These are phyloP conservation scores for Termitomyces sp. DNA, from an alignment of 768 basidiomycete species.

Conservation along the genomic window DNA sequence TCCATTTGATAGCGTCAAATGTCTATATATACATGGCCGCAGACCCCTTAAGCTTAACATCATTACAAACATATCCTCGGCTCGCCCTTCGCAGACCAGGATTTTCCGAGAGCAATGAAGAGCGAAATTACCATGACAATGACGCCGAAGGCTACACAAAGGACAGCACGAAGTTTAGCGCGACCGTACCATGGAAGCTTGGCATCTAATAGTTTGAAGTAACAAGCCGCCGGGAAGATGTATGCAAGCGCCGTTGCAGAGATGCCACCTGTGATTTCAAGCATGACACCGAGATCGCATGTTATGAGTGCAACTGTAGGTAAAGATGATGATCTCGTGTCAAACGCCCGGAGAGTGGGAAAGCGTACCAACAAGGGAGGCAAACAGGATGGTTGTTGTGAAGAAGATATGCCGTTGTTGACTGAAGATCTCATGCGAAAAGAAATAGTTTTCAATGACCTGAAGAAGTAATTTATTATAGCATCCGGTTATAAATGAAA, in stretches of 20 bases:
- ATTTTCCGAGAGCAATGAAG: slow-evolving; percentile 72
- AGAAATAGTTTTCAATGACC: slow-evolving; percentile 97
- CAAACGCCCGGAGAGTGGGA: neutral
- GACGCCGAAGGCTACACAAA: slow-evolving; percentile 72
- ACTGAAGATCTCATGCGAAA: slow-evolving; percentile 82
- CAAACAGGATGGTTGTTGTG: slow-evolving; percentile 79
- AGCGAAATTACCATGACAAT: slow-evolving; percentile 79
- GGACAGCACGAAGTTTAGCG: slow-evolving; percentile 70
- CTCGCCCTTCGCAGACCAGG: slow-evolving; percentile 71
- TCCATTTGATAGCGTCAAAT: neutral
- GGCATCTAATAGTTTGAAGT: slow-evolving; percentile 67
- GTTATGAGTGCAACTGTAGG: slow-evolving; percentile 81
- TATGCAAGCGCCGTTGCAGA: slow-evolving; percentile 90
- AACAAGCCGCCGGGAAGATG: slow-evolving; percentile 89
- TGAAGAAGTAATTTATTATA: slow-evolving; percentile 25
- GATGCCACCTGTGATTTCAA: slow-evolving; percentile 98
- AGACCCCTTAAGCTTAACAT: neutral
- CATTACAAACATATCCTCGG: slow-evolving; percentile 68
- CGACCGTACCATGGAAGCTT: slow-evolving; percentile 64
- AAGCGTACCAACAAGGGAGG: slow-evolving; percentile 76
- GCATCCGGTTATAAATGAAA: too few species aligned
- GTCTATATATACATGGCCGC: neutral
- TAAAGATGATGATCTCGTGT: slow-evolving; percentile 7
- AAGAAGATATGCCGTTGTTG: slow-evolving; percentile 86
- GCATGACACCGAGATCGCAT: slow-evolving; percentile 96